Percentiles rank a stretch among this genome's conserved stretches.
Evolutionary conservation across 164 flowering plant genomes (phyloP).

Genomic region (Hamamelis virginiana): DNA sequence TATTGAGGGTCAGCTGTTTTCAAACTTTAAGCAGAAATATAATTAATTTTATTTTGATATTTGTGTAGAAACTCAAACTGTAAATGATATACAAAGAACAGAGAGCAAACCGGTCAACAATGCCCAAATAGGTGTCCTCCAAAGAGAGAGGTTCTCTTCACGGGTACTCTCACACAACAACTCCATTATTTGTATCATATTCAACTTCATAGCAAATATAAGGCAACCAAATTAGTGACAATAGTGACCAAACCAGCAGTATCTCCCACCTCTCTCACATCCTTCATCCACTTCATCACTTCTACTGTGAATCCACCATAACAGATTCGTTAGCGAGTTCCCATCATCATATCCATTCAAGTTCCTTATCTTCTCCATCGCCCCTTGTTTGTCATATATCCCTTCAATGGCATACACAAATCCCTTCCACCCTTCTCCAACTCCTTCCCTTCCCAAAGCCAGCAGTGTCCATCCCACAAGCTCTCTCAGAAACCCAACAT

Average conservation of each 20-base stretch:
- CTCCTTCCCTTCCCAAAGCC: constrained; percentile 66
- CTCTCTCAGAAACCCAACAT: constrained; percentile 48
- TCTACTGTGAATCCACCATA: constrained; percentile 90
- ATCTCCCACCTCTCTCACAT: constrained; percentile 25
- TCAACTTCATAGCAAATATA: too few relatives aligned
- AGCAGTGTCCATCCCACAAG: constrained; percentile 79
- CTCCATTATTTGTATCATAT: too few relatives aligned
- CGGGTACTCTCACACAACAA: too few relatives aligned
- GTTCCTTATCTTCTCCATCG: constrained; percentile 53
- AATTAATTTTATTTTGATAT: too few relatives aligned
- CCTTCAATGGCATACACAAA: constrained; percentile 82
- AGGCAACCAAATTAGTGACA: constrained; percentile 30
- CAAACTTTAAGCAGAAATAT: too few relatives aligned
- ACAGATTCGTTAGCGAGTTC: constrained; percentile 68
- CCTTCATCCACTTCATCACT: constrained; percentile 30
- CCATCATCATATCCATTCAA: constrained; percentile 81
- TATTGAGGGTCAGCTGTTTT: too few relatives aligned
- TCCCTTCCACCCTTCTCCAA: constrained; percentile 93
- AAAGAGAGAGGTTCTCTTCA: too few relatives aligned
- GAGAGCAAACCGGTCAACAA: too few relatives aligned
- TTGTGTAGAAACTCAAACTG: too few relatives aligned
- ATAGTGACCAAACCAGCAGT: constrained; percentile 53
- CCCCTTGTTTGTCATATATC: constrained; percentile 56
- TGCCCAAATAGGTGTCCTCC: too few relatives aligned
- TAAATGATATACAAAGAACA: too few relatives aligned